Base-by-base conservation (phyloP, 768 basidiomycete genomes). In the Hericium coralloides region DNA sequence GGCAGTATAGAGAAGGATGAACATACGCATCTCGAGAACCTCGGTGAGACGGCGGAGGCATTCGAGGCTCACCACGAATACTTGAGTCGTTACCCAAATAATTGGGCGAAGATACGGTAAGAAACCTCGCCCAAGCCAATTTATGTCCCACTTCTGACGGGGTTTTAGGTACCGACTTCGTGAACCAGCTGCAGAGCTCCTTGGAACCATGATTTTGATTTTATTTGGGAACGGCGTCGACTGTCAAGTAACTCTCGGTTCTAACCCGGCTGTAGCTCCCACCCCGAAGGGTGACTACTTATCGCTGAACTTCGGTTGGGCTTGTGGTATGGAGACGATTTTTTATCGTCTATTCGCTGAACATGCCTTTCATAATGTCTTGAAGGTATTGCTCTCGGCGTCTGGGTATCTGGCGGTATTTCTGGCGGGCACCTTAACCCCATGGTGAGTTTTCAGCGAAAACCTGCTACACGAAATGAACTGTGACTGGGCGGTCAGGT, bases 371-470 rank as follows among this genome's bases (percentile, higher is more conserved):
- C 8, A 20, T n/a, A 20, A 20, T 18, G 17, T n/a, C 5, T 31
- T 4, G 31, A 31, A 31, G 7, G 31, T 31, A 31, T 31, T 31
- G 31, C 31, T 6, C 31, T 31, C 31, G 31, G 7, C 31, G 6
- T 31, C 7, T 31, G 31, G 84, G 75, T 82, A 3, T 77, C 77
- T 22, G 77, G 76, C 50, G 82, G 82, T 47, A 77, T 87, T 56
- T 87, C 87, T 48, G 87, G 84, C 4, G 87, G 85, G 23, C 87
- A 90, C 58, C 66, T 73, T 54, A 74, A 74, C 52, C 71, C 72
- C 14, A 70, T 72, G 5, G 70, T 63, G 52, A 20, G 14, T 9
- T 31, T 31, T 31, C 31, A 9, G 31, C 7, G 31, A 31, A 45
- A 20, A 12, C 41, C 38, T 6, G 43, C 4, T 25, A n/a, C 26